Percentiles rank a stretch among this genome's conserved stretches.
Conservation (phyloP, 1,284 basidiomycete species). For the Boletellus deceptivus region DNA sequence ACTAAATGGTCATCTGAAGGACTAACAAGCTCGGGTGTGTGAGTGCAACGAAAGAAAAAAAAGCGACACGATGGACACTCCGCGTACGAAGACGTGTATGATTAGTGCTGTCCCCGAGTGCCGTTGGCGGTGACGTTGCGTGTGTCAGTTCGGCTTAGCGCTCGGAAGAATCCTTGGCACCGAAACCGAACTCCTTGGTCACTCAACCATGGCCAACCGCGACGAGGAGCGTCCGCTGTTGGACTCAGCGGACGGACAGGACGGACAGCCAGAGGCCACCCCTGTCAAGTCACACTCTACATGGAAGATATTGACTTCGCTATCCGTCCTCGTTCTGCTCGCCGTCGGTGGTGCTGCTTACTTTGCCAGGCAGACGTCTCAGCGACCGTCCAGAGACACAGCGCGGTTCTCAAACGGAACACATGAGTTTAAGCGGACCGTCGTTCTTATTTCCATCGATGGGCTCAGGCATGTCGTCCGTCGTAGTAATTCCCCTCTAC, state of each 20-base stretch:
- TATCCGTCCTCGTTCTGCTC: slow-evolving; percentile 19
- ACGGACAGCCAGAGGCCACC: not conserved
- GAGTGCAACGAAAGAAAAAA: too few species aligned
- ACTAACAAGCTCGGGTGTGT: too few species aligned
- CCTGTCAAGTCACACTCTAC: not conserved
- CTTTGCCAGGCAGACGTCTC: slow-evolving; percentile 1
- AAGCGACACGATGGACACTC: too few species aligned
- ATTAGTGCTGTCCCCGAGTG: too few species aligned
- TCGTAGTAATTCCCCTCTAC: not conserved
- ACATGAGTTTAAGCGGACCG: slow-evolving; percentile 74
- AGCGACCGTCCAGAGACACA: slow-evolving; percentile 2
- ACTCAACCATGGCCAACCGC: slow-evolving; percentile 9
- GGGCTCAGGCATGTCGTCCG: slow-evolving; percentile 64
- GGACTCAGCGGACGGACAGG: slow-evolving; percentile 8
- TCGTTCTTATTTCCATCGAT: slow-evolving; percentile 84
- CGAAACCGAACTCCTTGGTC: not conserved
- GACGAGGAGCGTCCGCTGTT: slow-evolving; percentile 26
- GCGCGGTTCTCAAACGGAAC: slow-evolving; percentile 62
- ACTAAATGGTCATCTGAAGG: too few species aligned
- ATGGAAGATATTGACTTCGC: slow-evolving; percentile 17
- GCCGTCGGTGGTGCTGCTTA: slow-evolving; percentile 13
- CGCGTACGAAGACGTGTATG: too few species aligned
- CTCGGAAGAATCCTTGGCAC: too few species aligned
- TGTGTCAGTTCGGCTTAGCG: too few species aligned
- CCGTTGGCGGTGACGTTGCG: too few species aligned